A percentile compares a stretch with the other conserved stretches of the same genome.
These are phyloP conservation scores for Phaeotremella skinneri DNA, from an alignment of 768 basidiomycete species.

Conservation along the genomic window DNA sequence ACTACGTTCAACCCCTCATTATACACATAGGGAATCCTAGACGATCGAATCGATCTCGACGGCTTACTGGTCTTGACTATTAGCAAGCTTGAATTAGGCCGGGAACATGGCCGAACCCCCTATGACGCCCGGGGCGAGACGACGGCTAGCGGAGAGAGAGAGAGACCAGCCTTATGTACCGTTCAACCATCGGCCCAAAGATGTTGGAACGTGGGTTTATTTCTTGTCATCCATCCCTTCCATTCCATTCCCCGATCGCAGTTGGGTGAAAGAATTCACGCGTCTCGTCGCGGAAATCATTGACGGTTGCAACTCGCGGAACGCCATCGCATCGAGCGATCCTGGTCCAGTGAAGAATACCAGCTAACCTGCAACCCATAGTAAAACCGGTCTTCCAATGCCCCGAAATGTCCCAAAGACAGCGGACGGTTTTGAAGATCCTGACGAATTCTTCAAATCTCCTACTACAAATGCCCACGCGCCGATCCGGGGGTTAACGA, in stretches of 20 bases:
- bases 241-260: neutral
- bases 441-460: conserved; percentile 47
- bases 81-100: too few relatives aligned
- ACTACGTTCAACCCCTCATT: too few relatives aligned
- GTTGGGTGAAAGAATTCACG: neutral
- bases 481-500: conserved; percentile 2
- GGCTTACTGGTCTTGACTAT: too few relatives aligned
- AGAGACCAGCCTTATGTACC: conserved; percentile 26
- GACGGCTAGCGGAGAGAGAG: conserved; percentile 12
- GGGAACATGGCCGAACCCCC: conserved; percentile 3
- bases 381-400: conserved; percentile 21
- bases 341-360: too few relatives aligned
- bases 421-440: conserved; percentile 51
- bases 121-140: conserved; percentile 20
- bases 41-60: too few relatives aligned
- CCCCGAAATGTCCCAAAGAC: conserved; percentile 43
- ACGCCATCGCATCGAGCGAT: too few relatives aligned
- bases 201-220: conserved; percentile 46
- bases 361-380: neutral
- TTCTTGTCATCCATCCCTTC: too few relatives aligned
- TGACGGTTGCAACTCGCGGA: too few relatives aligned
- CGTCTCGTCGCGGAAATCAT: neutral
- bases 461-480: conserved; percentile 14
- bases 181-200: conserved; percentile 46
- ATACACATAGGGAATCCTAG: too few relatives aligned